phyloP scores from a whole-genome alignment of 2,329 filamentous ascomycete species.

The Penicillium sp. region DNA sequence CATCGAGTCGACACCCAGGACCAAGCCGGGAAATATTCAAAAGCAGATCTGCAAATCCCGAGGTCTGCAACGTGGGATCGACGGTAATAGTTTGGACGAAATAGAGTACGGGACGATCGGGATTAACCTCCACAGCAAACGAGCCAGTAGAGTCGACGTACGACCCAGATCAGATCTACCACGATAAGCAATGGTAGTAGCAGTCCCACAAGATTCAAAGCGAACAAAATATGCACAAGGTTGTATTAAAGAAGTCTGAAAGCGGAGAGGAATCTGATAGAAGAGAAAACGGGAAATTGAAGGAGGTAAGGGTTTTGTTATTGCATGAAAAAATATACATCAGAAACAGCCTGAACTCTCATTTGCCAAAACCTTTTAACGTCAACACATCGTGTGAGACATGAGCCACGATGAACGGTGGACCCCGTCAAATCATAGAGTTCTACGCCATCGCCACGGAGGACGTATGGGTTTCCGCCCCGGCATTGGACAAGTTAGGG shows the following conservation, averaged over 20 bases:
- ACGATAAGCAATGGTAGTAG: conserved; percentile 9
- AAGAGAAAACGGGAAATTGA: conserved; percentile 7
- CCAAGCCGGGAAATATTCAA: not conserved
- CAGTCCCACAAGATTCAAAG: not conserved
- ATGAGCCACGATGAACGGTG: conserved; percentile 17
- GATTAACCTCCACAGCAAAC: conserved; percentile 1
- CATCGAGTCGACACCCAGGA: not conserved
- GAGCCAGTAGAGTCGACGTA: not conserved
- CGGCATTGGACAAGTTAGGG: not conserved
- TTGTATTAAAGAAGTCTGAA: conserved; percentile 16
- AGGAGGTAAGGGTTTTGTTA: conserved; percentile 20
- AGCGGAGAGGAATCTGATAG: conserved; percentile 17
- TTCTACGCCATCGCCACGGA: not conserved
- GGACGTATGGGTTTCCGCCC: not conserved
- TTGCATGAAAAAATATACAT: conserved; percentile 15
- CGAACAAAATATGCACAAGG: conserved; percentile 16
- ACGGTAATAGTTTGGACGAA: conserved; percentile 4
- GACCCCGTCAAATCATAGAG: conserved; percentile 1
- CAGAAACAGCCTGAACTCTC: not conserved
- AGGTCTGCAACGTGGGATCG: not conserved
- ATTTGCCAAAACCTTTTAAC: conserved; percentile 10
- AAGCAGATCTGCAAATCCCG: not conserved
- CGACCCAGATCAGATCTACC: conserved; percentile 4
- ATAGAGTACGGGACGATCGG: conserved; percentile 6
- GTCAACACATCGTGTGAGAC: conserved; percentile 13